Evolutionary conservation across 2,329 filamentous ascomycete genomes (phyloP), one percentile per base, ranked within the genome.

Genomic region (Phyllosticta citrichinensis): DNA sequence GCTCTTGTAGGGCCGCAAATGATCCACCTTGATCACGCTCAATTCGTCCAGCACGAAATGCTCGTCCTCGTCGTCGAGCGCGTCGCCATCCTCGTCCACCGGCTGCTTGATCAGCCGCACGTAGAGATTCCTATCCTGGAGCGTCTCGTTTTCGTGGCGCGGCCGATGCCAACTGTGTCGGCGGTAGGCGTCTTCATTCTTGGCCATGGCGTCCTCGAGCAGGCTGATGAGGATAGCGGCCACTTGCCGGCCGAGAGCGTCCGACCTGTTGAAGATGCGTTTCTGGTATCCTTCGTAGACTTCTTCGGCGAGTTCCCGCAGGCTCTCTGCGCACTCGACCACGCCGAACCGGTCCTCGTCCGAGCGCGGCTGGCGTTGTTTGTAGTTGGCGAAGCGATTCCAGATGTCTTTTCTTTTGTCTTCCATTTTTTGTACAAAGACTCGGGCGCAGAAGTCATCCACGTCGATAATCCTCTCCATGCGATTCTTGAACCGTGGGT

Each of bases 181-280:
- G 40, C 65, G 67, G 58, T 74, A 73, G 6, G 69, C 68, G 58
- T 74, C 67, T 33, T 64, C 63, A 55, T 74, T 71, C 52, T 71
- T 68, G 19, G 67, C 63, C 2, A 67, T 66, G 30, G 74, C 72
- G 2, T 66, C 65, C 30, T 71, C 68, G 12, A 75, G 65, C 30
- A 74, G 72, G 4, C 58, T 67, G 25, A 74, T 63, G 14, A 74
- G 63, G 11, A 70, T 65, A 35, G 67, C 67, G 9, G 67, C 69
- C n/a, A 71, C 68, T 9, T 65, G 63, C 24, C 67, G 65, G 12
- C 67, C 67, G 11, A 70, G 61, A 8, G 66, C 64, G 30, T 60
- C 66, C 62, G 12, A 62, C 62, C 50, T 70, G 68, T 40, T 68
- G 62, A 19, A 52, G 19, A n/a, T 12, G 47, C 25, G 10, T 4